Evolutionary conservation across 345 rosid genomes (phyloP), one percentile per base, ranked within the genome.

Genomic region (Schrenkiella parvula): DNA sequence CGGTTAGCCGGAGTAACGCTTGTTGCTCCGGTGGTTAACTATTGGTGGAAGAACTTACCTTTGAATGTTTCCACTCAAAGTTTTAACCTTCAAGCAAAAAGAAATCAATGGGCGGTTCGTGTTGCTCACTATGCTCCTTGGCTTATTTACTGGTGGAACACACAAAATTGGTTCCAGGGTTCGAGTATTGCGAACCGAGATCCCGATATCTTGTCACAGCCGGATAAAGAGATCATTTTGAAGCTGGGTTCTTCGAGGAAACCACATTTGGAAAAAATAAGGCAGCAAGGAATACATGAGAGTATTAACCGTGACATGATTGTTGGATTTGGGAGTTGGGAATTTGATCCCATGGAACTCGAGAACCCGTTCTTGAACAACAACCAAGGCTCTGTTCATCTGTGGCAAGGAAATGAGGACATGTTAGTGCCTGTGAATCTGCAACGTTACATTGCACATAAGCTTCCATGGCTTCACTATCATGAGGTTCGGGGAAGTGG

Each of bases 341-440:
- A 88, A 46, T 89, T 89, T 37, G 86, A 85, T 70, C 91, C 95
- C 17, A 12, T 78, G 21, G 92, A 84, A 8, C 58, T 92, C 5
- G 61, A 21, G 17, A 80, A 88, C 77, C 95, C 91, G 11, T 88
- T 87, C 50, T 77, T 84, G 0, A 34, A 81, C 63, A 62, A 53
- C 0, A 72, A 82, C 0, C 8, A 65, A 32, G 86, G 91, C 10
- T 79, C 80, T 0, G 83, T 92, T 6, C 91, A 92, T 51, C 54
- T 92, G 11, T 92, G 96, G 92, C 91, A 92, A 64, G 92, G 95
- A 19, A n/a, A 51, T 2, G 87, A 87, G 10, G 98, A 92, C 70
- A 64, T 81, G 78, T 73, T 89, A 65, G 82, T 85, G 29, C 87
- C 91, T 21, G 68, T 23, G 12, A 43, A 69, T 19, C 17, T 85